Evolutionary conservation across 148 eudicot genomes (phyloP).

Genomic region (Simmondsia chinensis): DNA sequence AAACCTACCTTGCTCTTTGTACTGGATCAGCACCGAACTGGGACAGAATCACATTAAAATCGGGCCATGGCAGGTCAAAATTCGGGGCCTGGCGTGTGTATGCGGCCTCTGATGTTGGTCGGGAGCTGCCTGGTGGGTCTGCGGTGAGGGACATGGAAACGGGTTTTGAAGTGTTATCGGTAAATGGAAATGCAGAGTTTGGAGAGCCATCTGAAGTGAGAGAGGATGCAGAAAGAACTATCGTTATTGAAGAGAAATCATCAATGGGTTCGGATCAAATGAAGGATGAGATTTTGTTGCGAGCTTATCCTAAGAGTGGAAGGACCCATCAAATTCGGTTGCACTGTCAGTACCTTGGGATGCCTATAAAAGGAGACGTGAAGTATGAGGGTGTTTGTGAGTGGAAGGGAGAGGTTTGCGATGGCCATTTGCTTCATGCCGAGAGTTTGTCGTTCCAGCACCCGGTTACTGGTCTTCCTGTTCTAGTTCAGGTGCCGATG

Average conservation of each 20-base stretch:
- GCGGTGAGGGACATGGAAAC: slow-evolving; percentile 82
- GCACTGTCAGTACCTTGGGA: slow-evolving; percentile 91
- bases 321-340: slow-evolving; percentile 96
- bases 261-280: slow-evolving; percentile 12
- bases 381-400: slow-evolving; percentile 82
- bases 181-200: slow-evolving; percentile 30
- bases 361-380: slow-evolving; percentile 85
- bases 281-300: slow-evolving; percentile 59
- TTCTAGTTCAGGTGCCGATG: slow-evolving; percentile 55
- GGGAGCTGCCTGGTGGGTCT: slow-evolving; percentile 76
- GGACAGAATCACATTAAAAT: slow-evolving; percentile 45
- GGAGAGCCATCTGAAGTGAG: slow-evolving; percentile 13
- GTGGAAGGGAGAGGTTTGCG: slow-evolving; percentile 65
- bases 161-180: slow-evolving; percentile 47
- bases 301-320: slow-evolving; percentile 85
- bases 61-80: slow-evolving; percentile 94
- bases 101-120: slow-evolving; percentile 73
- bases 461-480: slow-evolving; percentile 65
- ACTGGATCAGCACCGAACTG: slow-evolving; percentile 62
- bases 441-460: slow-evolving; percentile 80
- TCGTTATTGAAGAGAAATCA: slow-evolving; percentile 56
- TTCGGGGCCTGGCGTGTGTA: slow-evolving; percentile 96
- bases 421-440: slow-evolving; percentile 80
- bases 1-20: slow-evolving; percentile 72
- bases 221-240: slow-evolving; percentile 18